Conservation (phyloP, 1,284 basidiomycete species). For the Grifola frondosa region DNA sequence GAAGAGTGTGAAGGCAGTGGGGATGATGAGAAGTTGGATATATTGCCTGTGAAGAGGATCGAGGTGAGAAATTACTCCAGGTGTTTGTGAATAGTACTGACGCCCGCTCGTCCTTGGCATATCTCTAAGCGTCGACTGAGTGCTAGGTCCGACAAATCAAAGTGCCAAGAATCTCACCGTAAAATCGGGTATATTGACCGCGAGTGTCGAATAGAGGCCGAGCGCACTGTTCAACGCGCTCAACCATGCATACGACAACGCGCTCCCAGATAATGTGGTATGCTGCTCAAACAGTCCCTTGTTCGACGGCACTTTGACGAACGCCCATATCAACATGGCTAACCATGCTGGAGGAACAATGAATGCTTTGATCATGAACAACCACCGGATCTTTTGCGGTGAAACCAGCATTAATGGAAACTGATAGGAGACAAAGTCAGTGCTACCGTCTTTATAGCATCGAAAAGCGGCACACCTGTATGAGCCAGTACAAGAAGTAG, state of each 20-base stretch:
- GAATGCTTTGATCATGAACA: conserved; percentile 70
- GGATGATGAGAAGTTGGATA: conserved; percentile 70
- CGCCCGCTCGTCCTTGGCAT: conserved; percentile 60
- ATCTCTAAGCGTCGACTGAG: conserved; percentile 40
- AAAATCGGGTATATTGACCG: conserved; percentile 77
- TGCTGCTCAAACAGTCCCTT: conserved; percentile 49
- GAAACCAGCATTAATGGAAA: conserved; percentile 76
- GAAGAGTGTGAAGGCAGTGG: conserved; percentile 61
- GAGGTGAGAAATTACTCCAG: not conserved
- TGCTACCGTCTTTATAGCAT: not conserved
- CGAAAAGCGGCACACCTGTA: conserved; percentile 35
- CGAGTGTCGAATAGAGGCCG: conserved; percentile 61
- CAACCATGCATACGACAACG: conserved; percentile 72
- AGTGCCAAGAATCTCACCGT: conserved; percentile 41
- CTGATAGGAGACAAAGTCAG: conserved; percentile 24
- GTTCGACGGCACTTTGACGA: conserved; percentile 60
- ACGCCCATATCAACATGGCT: conserved; percentile 73
- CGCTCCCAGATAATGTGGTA: conserved; percentile 46
- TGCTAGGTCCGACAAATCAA: not conserved
- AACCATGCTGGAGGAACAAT: conserved; percentile 69
- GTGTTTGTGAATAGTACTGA: conserved; percentile 28
- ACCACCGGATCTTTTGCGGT: conserved; percentile 69
- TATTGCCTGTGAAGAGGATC: conserved; percentile 48
- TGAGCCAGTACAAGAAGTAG: conserved; percentile 78
- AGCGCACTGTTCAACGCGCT: conserved; percentile 68